phyloP scores from a whole-genome alignment of 176 grass and related monocot species.

The maize (Zea mays) region Zm-B73-REFERENCE-NAM-5.0 NC_050096.1:260357001-260357500 shows the following conservation, averaged over 20 bases:
- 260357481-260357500: conserved; percentile 39
- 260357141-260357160: conserved; percentile 78
- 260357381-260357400: conserved; percentile 70
- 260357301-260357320: conserved; percentile 88
- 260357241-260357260: not conserved
- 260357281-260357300: not conserved
- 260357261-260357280: not conserved
- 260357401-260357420: conserved; percentile 60
- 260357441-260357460: conserved; percentile 42
- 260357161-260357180: conserved; percentile 92
- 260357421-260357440: conserved; percentile 36
- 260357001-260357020: not conserved
- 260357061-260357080: not conserved
- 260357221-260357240: not conserved
- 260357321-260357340: conserved; percentile 85
- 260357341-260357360: conserved; percentile 80
- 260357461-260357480: conserved; percentile 63
- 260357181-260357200: conserved; percentile 88
- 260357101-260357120: conserved; percentile 92
- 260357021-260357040: not conserved
- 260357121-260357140: conserved; percentile 86
- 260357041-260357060: conserved; percentile 7
- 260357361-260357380: conserved; percentile 68
- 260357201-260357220: not conserved
- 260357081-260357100: conserved; percentile 30